Evolutionary conservation across 257 asterid species (phyloP).

Genomic region (Eucommia ulmoides): DNA sequence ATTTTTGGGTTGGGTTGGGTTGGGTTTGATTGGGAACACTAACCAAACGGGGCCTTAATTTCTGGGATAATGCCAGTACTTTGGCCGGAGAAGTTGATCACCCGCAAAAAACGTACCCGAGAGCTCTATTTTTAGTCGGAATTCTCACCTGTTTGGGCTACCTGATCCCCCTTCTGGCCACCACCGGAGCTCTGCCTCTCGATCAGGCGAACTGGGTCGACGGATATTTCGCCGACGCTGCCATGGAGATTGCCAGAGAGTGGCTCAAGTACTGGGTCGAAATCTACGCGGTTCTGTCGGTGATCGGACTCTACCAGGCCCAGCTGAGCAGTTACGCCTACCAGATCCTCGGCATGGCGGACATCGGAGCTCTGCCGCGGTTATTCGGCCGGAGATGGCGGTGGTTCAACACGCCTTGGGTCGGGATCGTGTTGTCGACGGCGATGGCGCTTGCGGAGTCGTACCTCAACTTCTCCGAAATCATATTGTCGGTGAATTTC

Average conservation of each 20-base stretch:
- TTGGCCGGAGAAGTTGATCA: constrained; percentile 68
- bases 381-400: constrained; percentile 29
- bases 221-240: constrained; percentile 60
- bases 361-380: constrained; percentile 31
- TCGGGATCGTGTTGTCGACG: constrained; percentile 50
- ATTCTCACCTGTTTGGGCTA: constrained; percentile 54
- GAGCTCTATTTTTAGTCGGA: constrained; percentile 38
- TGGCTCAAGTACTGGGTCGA: constrained; percentile 78
- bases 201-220: constrained; percentile 57
- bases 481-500: constrained; percentile 50
- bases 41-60: no score
- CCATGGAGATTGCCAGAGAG: constrained; percentile 33
- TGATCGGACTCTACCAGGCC: constrained; percentile 58
- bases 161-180: constrained; percentile 57
- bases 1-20: no score
- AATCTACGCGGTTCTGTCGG: constrained; percentile 47
- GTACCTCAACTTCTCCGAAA: constrained; percentile 39
- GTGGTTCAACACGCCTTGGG: constrained; percentile 72
- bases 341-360: constrained; percentile 58
- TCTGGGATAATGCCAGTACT: constrained; percentile 55
- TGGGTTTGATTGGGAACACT: no score
- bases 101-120: constrained; percentile 45
- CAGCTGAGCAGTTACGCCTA: constrained; percentile 56
- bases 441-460: constrained; percentile 40
- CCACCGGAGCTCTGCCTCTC: constrained; percentile 41